Base-by-base conservation (phyloP, 2,329 filamentous ascomycete genomes). In the Coleophoma eucalyptorum region DNA sequence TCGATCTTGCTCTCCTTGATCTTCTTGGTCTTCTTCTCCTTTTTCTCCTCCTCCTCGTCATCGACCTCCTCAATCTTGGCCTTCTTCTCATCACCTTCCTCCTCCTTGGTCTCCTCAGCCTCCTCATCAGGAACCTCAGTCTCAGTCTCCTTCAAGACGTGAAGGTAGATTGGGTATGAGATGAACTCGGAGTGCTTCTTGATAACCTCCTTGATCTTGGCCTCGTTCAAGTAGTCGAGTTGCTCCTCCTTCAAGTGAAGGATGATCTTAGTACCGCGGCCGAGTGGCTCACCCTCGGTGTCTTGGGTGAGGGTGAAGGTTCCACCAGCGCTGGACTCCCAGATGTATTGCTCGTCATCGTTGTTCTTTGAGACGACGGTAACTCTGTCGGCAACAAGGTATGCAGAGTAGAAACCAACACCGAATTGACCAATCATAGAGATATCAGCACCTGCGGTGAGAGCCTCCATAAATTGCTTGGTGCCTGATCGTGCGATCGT, bases 111-210 rank as follows among this genome's bases (percentile, higher is more conserved):
- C 65, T 78, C 74, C 71, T 92, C 90, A 43, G 84, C 89, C 48
- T 96, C 91, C 81, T 97, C 93, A 71, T 97, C 94, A 59, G 93
- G 93, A 58, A 97, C 91, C 82, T 99, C 94, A 68, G 83, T 97
- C 89, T 99, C 94, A 61, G 87, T 92, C 89, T 99, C 94, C 89
- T 99, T 99, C 74, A 89, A 77, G 69, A 99, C 92, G 80, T 99
- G 94, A 63, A 99, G 93, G 84, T 97, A 99, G 87, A 99, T 99
- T 70, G 94, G 94, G 84, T 99, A 99, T 47, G 94, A 97, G 81
- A 99, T 99, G 84, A 99, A 99, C 81, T 99, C 94, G 71, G 94
- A 97, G 89, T 99, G 94, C 90, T 99, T 99, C 91, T 97, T 97
- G 83, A 99, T 92, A 62, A 99, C 93, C 83, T 99, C 94, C 89